Base-by-base conservation (phyloP, 2,329 filamentous ascomycete species). In the Metarhizium sp. region DNA sequence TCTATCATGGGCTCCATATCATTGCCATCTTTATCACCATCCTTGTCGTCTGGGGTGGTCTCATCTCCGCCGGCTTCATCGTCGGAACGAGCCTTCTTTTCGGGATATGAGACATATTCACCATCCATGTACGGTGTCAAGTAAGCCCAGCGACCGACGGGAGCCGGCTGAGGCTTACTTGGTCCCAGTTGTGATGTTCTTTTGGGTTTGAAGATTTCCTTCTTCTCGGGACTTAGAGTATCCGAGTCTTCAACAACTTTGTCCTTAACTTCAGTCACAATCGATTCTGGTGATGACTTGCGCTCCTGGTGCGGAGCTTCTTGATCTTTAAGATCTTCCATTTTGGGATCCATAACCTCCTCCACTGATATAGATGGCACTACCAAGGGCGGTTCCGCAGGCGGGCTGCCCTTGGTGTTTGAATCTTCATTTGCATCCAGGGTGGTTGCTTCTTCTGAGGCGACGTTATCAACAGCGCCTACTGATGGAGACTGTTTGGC, bases 41-140 rank as follows among this genome's bases (percentile, higher is more conserved):
- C 57, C 43, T 63, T 68, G 25, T 67, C 67, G n/a, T 69, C 69
- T 1, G 64, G 57, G 16, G 63, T 64, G 30, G 60, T 59, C 30
- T 71, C 68, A 7, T 71, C 69, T 29, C 59, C 58, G 34, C 61
- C 58, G 3, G 59, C 60, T 20, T 71, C 69, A 18, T 70, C 70
- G 7, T 71, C 67, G 16, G 60, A 56, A 13, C 63, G 63, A 18
- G 59, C 57, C 55, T 66, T 71, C 58, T 64, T 71, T 54, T 74
- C 73, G 1, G 73, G 73, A 48, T 75, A 74, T 2, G 65, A 59
- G 29, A 69, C 59, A 53, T 64, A 72, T 55, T 75, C 72, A 16
- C 67, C 70, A 34, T 69, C 65, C 7, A 76, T 56, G 51, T 74
- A 75, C 4, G 73, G 71, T 2, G 70, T 75, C 8, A 76, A 63